Base-by-base conservation (phyloP, 1,284 basidiomycete genomes). In the Ceratobasidium sp. region DNA sequence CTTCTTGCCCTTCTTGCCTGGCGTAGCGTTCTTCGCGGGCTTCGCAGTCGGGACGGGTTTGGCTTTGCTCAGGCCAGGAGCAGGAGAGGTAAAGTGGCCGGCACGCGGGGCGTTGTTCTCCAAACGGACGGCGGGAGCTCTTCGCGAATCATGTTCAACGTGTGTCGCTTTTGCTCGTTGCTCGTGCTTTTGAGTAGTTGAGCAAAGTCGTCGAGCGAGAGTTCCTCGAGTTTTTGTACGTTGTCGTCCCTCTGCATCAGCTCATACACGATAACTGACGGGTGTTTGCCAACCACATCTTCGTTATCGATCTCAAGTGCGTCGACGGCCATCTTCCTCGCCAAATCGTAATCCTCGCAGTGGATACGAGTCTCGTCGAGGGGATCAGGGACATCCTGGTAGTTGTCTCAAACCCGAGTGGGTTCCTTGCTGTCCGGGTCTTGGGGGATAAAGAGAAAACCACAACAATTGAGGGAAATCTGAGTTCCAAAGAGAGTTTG, bases 261-360 rank as follows among this genome's bases (percentile, higher is more conserved):
- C 75, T 94, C 88, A 26, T 89, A 89, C 60, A 97, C 92, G 10
- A 97, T 95, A 72, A 94, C 91, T 6, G 97, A 98, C 51, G 95
- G 94, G 84, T 97, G 94, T 81, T 95, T 92, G 81, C 95, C 95
- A 79, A 94, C 94, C 42, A 95, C 89, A 85, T 99, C 97, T 84
- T 98, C 97, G 83, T 97, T 96, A 82, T 98, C 97, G 46, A 96
- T 90, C 83, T 98, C 97, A 33, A 99, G 90, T 7, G 97, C 96
- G 85, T 99, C 97, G 13, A 96, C 95, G 49, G 98, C 97, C 96
- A 99, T 99, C 88, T 99, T 99, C 63, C 96, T 93, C 1, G 98
- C 97, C 76, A 99, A 90, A 83, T 98, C 96, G 85, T 99, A 99
- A 86, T 99, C 97, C 85, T 98, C 97, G 0, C 96, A 96, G 85